Evolutionary conservation across 1,284 basidiomycete species (phyloP), one percentile per base, ranked within the genome.

Genomic region (Heterobasidion irregulare): DNA sequence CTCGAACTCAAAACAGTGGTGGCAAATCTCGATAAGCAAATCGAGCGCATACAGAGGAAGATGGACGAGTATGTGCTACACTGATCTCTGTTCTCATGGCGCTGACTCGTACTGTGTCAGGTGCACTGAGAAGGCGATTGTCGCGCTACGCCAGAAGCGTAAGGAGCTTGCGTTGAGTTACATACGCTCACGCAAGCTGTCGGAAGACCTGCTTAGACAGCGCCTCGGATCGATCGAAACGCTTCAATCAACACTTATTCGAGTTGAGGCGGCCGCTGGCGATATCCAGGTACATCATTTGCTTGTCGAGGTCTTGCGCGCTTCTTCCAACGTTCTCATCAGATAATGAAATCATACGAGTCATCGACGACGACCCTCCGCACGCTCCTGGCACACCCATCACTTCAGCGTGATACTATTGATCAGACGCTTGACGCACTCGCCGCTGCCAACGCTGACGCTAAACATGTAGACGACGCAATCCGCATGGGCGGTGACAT

Each of bases 281-380:
- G 91, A 98, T 68, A 79, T 94, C 7, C 88, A 94, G 75, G 92
- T 94, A 66, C 56, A 69, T 61, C 47, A 7, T n/a, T 50, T 54
- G 33, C 33, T n/a, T 45, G 16, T 47, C 8, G 18, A 9, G 2
- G 5, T 10, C n/a, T 41, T 26, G 26, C 47, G 26, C 2, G n/a
- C 18, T 48, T 48, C 12, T 32, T 10, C 6, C 38, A 12, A 41
- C 10, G 7, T 47, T 32, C 12, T 8, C 18, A 10, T n/a, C 46
- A 95, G 89, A 89, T 98, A 54, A 84, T 98, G 81, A 81, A 82
- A 60, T 82, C 86, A 0, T 98, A 96, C 66, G 82, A 91, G 66
- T 83, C 84, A 1, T 94, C 92, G 1, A 85, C 90, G 0, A 69
- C 78, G 2, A 92, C 93, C 0, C 76, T 98, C 8, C 79, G 80